Percentiles rank a stretch among this genome's conserved stretches.
Conservation (phyloP, 2,329 filamentous ascomycete genomes). For the Onygenales sp. region DNA sequence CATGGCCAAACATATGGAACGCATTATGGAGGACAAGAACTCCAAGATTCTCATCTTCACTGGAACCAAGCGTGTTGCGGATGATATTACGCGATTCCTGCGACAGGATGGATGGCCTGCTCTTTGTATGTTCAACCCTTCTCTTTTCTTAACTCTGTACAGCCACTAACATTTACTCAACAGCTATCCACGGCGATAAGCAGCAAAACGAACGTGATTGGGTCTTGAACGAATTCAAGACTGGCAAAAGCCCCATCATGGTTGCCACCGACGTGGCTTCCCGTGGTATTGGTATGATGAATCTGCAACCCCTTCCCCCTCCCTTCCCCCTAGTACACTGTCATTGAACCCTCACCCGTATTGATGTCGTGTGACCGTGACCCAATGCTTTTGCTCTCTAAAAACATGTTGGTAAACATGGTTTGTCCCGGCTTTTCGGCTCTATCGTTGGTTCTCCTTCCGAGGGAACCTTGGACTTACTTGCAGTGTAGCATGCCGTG, state of each 20-base stretch:
- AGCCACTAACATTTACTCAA: constrained; percentile 27
- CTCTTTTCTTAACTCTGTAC: constrained; percentile 14
- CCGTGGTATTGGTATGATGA: constrained; percentile 99
- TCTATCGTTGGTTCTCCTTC: constrained; percentile 67
- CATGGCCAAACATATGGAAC: constrained; percentile 96
- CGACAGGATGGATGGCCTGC: constrained; percentile 97
- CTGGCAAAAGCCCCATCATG: constrained; percentile 99
- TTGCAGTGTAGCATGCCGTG: constrained; percentile 62
- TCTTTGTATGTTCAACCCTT: constrained; percentile 53
- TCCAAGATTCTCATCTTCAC: constrained; percentile 96
- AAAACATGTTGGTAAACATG: constrained; percentile 81
- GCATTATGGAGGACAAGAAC: constrained; percentile 90
- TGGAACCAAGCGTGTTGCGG: constrained; percentile 77
- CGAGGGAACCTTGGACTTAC: constrained; percentile 81
- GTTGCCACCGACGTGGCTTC: constrained; percentile 99
- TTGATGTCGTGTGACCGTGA: constrained; percentile 53
- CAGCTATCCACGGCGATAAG: constrained; percentile 97
- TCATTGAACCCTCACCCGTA: constrained; percentile 33
- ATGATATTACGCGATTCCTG: constrained; percentile 94
- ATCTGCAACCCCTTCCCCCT: constrained; percentile 37
- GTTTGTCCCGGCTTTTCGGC: constrained; percentile 81
- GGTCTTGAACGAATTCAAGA: constrained; percentile 99
- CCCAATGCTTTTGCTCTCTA: constrained; percentile 75
- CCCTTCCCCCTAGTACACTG: constrained; percentile 18
- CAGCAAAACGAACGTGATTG: constrained; percentile 99